phyloP scores from a whole-genome alignment of 208 protist genomes.

The Acanthamoeba sp. region DNA sequence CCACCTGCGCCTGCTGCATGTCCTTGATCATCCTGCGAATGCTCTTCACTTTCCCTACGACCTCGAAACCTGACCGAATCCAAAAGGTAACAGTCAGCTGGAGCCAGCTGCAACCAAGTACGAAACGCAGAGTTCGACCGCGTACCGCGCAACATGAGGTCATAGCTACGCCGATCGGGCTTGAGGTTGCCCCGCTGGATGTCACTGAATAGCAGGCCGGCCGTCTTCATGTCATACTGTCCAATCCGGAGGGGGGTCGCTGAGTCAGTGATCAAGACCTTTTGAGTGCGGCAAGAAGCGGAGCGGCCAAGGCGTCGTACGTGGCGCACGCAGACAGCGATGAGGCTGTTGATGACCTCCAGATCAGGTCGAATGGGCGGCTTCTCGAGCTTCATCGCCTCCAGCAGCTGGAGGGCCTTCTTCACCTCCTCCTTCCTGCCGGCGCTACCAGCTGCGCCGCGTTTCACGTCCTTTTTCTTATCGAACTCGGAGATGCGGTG shows the following conservation, averaged over 20 bases:
- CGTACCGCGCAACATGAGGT: slow-evolving; percentile 38
- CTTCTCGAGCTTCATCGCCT: slow-evolving; percentile 38
- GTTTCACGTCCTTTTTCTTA: slow-evolving; percentile 6
- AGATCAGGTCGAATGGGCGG: slow-evolving; percentile 39
- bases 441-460: background rate
- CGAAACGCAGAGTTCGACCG: too few relatives aligned
- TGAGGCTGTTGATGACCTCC: slow-evolving; percentile 34
- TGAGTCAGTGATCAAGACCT: background rate
- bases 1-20: background rate
- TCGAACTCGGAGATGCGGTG: slow-evolving; percentile 21
- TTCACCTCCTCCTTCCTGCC: background rate
- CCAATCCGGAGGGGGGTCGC: too few relatives aligned
- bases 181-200: background rate
- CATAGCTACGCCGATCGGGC: background rate
- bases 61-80: background rate
- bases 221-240: slow-evolving; percentile 41
- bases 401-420: slow-evolving; percentile 35
- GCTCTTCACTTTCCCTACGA: background rate
- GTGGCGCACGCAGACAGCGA: slow-evolving; percentile 35
- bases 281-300: too few relatives aligned
- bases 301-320: background rate
- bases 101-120: too few relatives aligned
- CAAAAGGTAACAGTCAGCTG: background rate
- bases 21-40: background rate
- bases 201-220: background rate